Conservation (phyloP, 108 stramenopile genomes). For the Thalassiosira profunda region DNA sequence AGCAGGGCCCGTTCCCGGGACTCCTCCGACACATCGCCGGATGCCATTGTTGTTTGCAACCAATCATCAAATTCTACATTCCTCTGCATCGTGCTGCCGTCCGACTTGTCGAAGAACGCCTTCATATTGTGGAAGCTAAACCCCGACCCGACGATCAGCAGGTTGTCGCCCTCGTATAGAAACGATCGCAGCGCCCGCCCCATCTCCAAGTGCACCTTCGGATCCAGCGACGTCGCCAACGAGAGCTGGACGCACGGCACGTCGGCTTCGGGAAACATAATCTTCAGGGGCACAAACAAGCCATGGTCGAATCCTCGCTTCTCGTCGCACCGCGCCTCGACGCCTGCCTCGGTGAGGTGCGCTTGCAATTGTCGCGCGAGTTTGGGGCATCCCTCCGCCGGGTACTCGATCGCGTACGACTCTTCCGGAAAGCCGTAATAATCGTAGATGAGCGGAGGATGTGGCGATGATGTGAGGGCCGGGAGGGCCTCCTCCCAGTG, state of each 20-base stretch:
- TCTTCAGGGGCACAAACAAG: constrained; percentile 84
- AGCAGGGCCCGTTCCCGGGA: not conserved
- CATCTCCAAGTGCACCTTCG: constrained; percentile 53
- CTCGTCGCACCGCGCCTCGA: constrained; percentile 35
- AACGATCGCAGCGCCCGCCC: constrained; percentile 70
- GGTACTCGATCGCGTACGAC: constrained; percentile 76
- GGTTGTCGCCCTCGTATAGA: constrained; percentile 62
- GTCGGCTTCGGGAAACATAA: constrained; percentile 80
- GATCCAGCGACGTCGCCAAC: constrained; percentile 45
- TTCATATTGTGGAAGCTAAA: constrained; percentile 78
- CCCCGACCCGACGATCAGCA: constrained; percentile 81
- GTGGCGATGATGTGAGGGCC: no score
- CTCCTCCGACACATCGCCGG: not conserved
- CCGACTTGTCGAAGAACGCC: no score
- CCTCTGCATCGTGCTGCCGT: no score
- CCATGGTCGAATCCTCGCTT: constrained; percentile 89
- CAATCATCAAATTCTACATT: no score
- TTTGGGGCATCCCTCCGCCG: constrained; percentile 62
- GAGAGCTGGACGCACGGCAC: constrained; percentile 84
- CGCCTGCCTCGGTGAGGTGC: constrained; percentile 32
- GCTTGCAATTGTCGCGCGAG: constrained; percentile 54
- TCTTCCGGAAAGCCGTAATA: constrained; percentile 84
- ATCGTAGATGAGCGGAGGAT: no score
- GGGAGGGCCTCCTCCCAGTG: no score
- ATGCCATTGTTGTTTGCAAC: no score